Conservation (phyloP, 2,329 filamentous ascomycete genomes). For the Coniochaeta sp. region DNA sequence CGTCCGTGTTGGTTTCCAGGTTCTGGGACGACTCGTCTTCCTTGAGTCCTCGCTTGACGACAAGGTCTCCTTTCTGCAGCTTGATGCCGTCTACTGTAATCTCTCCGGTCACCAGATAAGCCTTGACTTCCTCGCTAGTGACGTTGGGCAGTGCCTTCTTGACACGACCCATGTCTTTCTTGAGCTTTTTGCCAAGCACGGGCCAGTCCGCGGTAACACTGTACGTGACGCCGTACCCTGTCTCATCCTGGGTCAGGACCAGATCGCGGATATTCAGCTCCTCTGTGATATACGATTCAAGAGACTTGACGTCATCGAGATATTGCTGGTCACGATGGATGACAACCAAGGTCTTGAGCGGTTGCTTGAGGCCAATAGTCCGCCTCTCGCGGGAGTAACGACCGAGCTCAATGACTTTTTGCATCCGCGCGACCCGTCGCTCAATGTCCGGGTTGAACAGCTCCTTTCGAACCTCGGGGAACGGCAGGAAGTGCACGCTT, state of each 20-base stretch:
- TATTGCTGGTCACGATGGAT: conserved; percentile 79
- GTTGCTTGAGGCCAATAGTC: conserved; percentile 80
- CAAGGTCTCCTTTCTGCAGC: conserved; percentile 73
- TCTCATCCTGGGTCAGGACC: conserved; percentile 77
- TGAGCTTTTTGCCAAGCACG: conserved; percentile 90
- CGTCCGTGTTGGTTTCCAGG: conserved; percentile 81
- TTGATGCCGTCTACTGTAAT: conserved; percentile 82
- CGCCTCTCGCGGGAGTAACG: conserved; percentile 80
- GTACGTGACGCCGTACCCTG: conserved; percentile 87
- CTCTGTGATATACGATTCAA: conserved; percentile 83
- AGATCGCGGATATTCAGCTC: conserved; percentile 88
- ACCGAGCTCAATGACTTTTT: conserved; percentile 87
- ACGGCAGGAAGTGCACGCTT: conserved; percentile 87
- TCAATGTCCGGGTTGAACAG: conserved; percentile 83
- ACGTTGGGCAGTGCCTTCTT: conserved; percentile 82
- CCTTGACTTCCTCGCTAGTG: conserved; percentile 72
- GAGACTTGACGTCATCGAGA: conserved; percentile 75
- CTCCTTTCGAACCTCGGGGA: conserved; percentile 81
- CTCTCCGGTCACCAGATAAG: conserved; percentile 64
- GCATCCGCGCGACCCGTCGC: conserved; percentile 83
- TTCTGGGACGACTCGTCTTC: conserved; percentile 63
- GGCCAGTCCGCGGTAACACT: conserved; percentile 89
- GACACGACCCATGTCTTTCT: conserved; percentile 87
- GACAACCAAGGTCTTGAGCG: conserved; percentile 81
- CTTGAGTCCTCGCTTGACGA: conserved; percentile 71